Conservation (phyloP, 345 rosid species). For the Anastatica hierochuntica region DNA sequence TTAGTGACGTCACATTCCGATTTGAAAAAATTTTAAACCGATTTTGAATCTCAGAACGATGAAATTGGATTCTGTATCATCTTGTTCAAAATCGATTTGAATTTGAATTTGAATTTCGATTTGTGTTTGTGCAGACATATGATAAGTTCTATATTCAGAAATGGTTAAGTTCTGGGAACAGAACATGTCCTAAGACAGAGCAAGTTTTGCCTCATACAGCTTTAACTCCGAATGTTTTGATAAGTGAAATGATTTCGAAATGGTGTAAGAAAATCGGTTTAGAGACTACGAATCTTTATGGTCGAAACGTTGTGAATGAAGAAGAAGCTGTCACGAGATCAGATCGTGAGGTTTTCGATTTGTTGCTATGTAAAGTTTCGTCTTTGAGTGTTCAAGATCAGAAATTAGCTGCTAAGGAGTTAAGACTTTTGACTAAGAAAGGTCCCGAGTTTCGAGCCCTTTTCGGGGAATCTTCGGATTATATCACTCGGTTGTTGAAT, state of each 20-base stretch:
- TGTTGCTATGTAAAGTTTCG: slow-evolving; percentile 58
- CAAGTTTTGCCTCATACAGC: slow-evolving; percentile 71
- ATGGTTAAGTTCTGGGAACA: slow-evolving; percentile 73
- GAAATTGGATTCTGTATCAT: not conserved
- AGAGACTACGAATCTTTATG: slow-evolving; percentile 33
- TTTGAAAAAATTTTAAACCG: no score
- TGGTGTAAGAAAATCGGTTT: slow-evolving; percentile 68
- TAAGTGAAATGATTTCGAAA: slow-evolving; percentile 66
- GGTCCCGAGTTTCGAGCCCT: slow-evolving; percentile 68
- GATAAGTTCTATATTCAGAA: slow-evolving; percentile 72
- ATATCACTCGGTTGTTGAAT: slow-evolving; percentile 49
- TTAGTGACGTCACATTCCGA: slow-evolving; percentile 19
- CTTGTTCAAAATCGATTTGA: not conserved
- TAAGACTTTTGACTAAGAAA: slow-evolving; percentile 55
- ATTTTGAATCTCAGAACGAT: no score
- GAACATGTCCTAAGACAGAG: slow-evolving; percentile 78
- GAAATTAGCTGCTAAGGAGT: slow-evolving; percentile 72
- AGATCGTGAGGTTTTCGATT: slow-evolving; percentile 48
- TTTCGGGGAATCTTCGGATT: slow-evolving; percentile 52
- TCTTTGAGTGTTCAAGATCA: slow-evolving; percentile 37
- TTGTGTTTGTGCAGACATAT: slow-evolving; percentile 50
- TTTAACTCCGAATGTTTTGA: slow-evolving; percentile 62
- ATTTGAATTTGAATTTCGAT: no score
- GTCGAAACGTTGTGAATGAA: no score
- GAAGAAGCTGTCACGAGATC: slow-evolving; percentile 49